phyloP scores from a whole-genome alignment of 2,329 filamentous ascomycete species.

The Tolypocladium tundrense region DNA sequence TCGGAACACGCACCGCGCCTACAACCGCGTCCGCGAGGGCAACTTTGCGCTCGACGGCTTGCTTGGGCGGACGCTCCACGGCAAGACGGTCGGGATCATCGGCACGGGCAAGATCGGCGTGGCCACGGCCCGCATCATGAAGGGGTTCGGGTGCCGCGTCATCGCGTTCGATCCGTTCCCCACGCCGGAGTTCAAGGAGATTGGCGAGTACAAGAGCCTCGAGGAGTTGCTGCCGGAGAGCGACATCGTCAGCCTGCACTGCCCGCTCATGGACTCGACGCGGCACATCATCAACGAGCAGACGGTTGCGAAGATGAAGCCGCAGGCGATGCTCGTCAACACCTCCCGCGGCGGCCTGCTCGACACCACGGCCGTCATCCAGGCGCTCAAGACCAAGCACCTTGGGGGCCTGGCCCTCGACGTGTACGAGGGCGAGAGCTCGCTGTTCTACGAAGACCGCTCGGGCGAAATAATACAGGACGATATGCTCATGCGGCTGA shows the following conservation, averaged over 20 bases:
- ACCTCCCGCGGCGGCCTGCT: slow-evolving; percentile 58
- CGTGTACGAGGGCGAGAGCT: slow-evolving; percentile 57
- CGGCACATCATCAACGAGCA: slow-evolving; percentile 48
- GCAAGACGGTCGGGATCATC: slow-evolving; percentile 57
- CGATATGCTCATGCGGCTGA: slow-evolving; percentile 53
- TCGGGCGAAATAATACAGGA: slow-evolving; percentile 56
- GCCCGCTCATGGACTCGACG: slow-evolving; percentile 51
- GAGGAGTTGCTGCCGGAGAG: slow-evolving; percentile 41
- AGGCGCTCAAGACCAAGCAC: slow-evolving; percentile 48
- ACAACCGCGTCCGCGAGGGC: slow-evolving; percentile 57
- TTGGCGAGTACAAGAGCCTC: slow-evolving; percentile 43
- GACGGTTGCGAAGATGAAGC: slow-evolving; percentile 45
- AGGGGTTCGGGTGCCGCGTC: slow-evolving; percentile 54
- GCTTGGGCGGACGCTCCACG: slow-evolving; percentile 49
- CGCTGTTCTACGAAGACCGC: slow-evolving; percentile 56
- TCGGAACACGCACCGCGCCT: slow-evolving; percentile 56
- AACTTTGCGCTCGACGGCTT: slow-evolving; percentile 58
- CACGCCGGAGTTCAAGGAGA: slow-evolving; percentile 34
- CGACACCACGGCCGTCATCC: slow-evolving; percentile 48
- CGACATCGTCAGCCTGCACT: slow-evolving; percentile 57
- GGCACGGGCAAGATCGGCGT: slow-evolving; percentile 58
- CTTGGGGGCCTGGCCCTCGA: slow-evolving; percentile 55
- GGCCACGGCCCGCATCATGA: slow-evolving; percentile 49
- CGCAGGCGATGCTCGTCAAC: slow-evolving; percentile 52
- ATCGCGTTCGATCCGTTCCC: slow-evolving; percentile 51